phyloP scores from a whole-genome alignment of 2,329 filamentous ascomycete genomes.

The Onygena corvina region DNA sequence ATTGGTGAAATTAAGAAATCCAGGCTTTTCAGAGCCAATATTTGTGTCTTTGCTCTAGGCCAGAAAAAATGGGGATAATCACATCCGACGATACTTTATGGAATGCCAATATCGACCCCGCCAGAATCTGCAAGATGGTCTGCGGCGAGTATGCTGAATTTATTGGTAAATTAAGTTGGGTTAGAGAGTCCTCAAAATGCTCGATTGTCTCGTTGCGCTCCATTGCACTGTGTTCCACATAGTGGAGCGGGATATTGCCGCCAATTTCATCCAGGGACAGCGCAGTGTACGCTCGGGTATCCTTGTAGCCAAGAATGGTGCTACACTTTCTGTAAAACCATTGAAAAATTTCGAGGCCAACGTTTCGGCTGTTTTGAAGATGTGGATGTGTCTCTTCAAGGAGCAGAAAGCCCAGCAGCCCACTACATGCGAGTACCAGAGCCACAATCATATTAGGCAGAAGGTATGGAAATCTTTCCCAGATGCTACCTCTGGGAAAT shows the following conservation, averaged over 20 bases:
- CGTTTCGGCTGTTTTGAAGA: neutral
- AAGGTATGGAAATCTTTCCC: slow-evolving; percentile 12
- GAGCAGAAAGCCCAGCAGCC: slow-evolving; percentile 8
- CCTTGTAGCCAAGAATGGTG: neutral
- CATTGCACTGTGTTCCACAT: neutral
- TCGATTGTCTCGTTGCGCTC: neutral
- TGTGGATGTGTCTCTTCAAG: slow-evolving; percentile 12
- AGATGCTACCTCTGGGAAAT: slow-evolving; percentile 5
- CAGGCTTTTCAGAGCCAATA: neutral
- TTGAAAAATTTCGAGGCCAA: neutral
- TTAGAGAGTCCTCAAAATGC: neutral
- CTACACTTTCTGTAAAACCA: neutral
- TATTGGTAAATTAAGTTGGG: neutral
- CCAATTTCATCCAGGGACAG: neutral
- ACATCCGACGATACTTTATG: slow-evolving; percentile 11
- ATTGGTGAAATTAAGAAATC: neutral
- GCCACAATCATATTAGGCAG: slow-evolving; percentile 10
- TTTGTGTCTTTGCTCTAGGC: neutral
- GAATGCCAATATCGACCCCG: slow-evolving; percentile 9
- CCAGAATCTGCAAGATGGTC: slow-evolving; percentile 11
- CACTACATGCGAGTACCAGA: neutral
- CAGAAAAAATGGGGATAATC: slow-evolving; percentile 9
- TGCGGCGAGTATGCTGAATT: slow-evolving; percentile 3
- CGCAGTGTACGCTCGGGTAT: neutral
- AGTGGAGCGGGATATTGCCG: neutral